Evolutionary conservation across 495 filamentous ascomycete species (phyloP).

Genomic region (Podospora anserina): DNA sequence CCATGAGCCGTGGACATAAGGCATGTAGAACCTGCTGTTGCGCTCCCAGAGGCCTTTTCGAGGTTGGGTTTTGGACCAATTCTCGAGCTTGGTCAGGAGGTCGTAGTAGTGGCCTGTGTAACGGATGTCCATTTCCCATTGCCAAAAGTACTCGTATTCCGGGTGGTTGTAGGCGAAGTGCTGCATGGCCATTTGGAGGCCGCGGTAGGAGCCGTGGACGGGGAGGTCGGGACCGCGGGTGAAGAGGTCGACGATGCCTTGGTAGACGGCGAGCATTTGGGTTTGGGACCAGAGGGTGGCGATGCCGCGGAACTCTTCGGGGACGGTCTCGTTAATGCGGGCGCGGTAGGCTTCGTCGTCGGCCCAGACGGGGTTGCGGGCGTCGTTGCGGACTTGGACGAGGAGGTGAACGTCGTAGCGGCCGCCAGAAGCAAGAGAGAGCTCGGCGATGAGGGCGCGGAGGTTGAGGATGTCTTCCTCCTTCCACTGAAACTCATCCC

Average conservation of each 20-base stretch:
- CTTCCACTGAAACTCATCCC: slow-evolving; percentile 67
- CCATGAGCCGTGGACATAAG: slow-evolving; percentile 82
- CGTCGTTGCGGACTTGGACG: slow-evolving; percentile 70
- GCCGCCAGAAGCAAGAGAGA: slow-evolving; percentile 70
- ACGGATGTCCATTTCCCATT: slow-evolving; percentile 97
- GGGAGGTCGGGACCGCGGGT: slow-evolving; percentile 63
- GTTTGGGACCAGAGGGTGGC: slow-evolving; percentile 87
- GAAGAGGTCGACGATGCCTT: slow-evolving; percentile 71
- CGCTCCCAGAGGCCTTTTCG: slow-evolving; percentile 93
- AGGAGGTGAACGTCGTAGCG: slow-evolving; percentile 80
- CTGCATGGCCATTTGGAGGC: slow-evolving; percentile 89
- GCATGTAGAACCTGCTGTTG: slow-evolving; percentile 87
- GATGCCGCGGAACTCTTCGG: slow-evolving; percentile 83
- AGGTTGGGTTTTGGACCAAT: slow-evolving; percentile 79
- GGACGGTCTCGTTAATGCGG: slow-evolving; percentile 66
- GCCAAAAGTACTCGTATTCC: slow-evolving; percentile 95
- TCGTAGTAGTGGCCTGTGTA: slow-evolving; percentile 98
- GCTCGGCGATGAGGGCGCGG: slow-evolving; percentile 70
- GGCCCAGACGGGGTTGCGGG: slow-evolving; percentile 60
- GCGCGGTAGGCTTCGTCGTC: slow-evolving; percentile 55
- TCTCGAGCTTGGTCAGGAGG: slow-evolving; percentile 68
- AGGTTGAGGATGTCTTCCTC: slow-evolving; percentile 68
- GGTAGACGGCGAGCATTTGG: slow-evolving; percentile 86
- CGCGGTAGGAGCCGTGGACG: slow-evolving; percentile 87
- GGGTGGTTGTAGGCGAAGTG: slow-evolving; percentile 85